phyloP scores from a whole-genome alignment of 345 rosid genomes.

The Moringa oleifera region DNA sequence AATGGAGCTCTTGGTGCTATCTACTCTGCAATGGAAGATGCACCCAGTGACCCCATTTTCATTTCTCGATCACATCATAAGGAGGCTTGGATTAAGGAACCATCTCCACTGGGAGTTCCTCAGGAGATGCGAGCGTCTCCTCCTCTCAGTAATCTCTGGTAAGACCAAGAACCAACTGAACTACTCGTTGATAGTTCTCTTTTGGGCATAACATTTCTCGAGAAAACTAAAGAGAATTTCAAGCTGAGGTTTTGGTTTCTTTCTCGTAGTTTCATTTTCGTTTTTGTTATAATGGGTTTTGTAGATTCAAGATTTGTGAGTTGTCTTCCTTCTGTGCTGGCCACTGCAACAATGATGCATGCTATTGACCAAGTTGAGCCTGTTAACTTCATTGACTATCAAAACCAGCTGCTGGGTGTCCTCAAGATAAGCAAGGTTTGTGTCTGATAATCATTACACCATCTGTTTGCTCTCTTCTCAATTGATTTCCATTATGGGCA shows the following conservation, averaged over 20 bases:
- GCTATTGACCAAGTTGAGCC: conserved; percentile 57
- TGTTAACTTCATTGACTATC: conserved; percentile 36
- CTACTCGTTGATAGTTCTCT: no score
- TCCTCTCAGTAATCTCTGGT: conserved; percentile 67
- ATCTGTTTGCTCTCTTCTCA: background rate
- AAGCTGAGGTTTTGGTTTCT: no score
- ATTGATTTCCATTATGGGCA: no score
- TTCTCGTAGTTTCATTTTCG: conserved; percentile 5
- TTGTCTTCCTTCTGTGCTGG: conserved; percentile 73
- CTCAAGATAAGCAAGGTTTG: conserved; percentile 60
- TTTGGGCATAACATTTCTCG: no score
- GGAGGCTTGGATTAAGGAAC: conserved; percentile 64
- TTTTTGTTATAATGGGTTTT: conserved; percentile 3
- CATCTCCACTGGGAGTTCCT: conserved; percentile 68
- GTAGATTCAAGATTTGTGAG: conserved; percentile 66
- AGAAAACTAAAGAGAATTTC: background rate
- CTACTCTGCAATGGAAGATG: conserved; percentile 89
- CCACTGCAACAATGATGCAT: conserved; percentile 81
- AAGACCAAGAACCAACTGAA: conserved; percentile 9
- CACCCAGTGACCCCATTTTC: conserved; percentile 81
- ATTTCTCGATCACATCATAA: conserved; percentile 63
- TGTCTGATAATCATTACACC: conserved; percentile 6
- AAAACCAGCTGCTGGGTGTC: conserved; percentile 49
- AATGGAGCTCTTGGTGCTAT: conserved; percentile 92
- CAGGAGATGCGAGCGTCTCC: conserved; percentile 52